phyloP scores from a whole-genome alignment of 352 stramenopile genomes.

The Phytophthora litchii region DNA sequence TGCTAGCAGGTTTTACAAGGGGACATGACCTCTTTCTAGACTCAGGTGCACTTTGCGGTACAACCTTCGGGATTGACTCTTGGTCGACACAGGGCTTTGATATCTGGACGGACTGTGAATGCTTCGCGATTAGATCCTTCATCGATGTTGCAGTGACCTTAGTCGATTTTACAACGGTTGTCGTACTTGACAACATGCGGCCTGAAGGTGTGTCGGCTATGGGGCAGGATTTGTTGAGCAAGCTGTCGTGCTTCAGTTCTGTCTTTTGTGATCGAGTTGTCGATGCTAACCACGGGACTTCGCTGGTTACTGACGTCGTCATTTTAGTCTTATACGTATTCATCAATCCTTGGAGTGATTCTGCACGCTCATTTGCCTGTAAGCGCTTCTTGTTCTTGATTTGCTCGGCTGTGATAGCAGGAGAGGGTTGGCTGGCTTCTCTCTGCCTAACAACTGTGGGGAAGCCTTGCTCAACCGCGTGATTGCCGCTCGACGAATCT shows the following conservation, averaged over 20 bases:
- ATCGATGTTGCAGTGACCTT: slow-evolving; percentile 39
- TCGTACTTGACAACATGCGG: slow-evolving; percentile 10
- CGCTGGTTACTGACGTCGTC: neutral
- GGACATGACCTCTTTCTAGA: slow-evolving; percentile 33
- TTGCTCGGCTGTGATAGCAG: slow-evolving; percentile 19
- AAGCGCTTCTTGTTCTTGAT: slow-evolving; percentile 29
- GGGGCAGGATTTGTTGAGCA: slow-evolving; percentile 4
- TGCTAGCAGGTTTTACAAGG: slow-evolving; percentile 17
- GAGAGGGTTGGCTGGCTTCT: slow-evolving; percentile 11
- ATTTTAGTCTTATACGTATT: slow-evolving; percentile 24
- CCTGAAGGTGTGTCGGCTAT: neutral
- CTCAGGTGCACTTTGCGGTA: slow-evolving; percentile 22
- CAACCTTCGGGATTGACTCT: slow-evolving; percentile 2
- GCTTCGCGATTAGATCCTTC: slow-evolving; percentile 43
- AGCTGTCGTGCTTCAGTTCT: slow-evolving; percentile 15
- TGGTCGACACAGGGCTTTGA: slow-evolving; percentile 7
- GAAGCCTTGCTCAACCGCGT: slow-evolving; percentile 3
- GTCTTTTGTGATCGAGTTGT: slow-evolving; percentile 6
- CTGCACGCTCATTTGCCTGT: slow-evolving; percentile 29
- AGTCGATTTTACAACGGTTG: slow-evolving; percentile 15
- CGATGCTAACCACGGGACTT: slow-evolving; percentile 5
- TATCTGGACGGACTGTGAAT: slow-evolving; percentile 21
- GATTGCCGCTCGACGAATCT: neutral
- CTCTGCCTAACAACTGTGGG: neutral
- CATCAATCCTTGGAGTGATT: slow-evolving; percentile 30